Conservation (phyloP, 768 basidiomycete genomes). For the Fistulinella prunicolor region DNA sequence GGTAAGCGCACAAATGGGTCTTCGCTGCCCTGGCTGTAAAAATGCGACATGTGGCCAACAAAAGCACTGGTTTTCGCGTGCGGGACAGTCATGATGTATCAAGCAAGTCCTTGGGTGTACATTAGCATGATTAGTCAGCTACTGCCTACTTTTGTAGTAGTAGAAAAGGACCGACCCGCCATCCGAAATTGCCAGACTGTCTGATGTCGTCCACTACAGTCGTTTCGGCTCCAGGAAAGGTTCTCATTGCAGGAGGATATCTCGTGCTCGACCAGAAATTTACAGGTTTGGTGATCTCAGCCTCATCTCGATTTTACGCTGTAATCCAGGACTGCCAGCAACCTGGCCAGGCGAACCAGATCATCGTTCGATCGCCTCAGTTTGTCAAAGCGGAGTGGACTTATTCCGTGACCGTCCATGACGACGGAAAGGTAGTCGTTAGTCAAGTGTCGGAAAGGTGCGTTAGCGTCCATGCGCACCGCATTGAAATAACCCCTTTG, state of each 20-base stretch:
- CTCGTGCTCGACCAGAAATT: conserved; percentile 89
- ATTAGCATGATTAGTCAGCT: conserved; percentile 27
- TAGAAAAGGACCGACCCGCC: not conserved
- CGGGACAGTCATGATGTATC: conserved; percentile 48
- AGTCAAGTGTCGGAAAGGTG: conserved; percentile 23
- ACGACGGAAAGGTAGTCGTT: conserved; percentile 29
- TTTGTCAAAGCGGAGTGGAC: conserved; percentile 80
- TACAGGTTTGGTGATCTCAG: conserved; percentile 85
- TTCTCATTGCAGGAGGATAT: conserved; percentile 93
- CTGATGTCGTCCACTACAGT: conserved; percentile 55
- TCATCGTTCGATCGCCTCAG: conserved; percentile 87
- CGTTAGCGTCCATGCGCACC: not conserved
- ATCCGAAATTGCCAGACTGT: not conserved
- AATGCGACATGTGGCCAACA: conserved; percentile 84
- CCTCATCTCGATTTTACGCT: conserved; percentile 93
- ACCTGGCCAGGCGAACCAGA: conserved; percentile 35
- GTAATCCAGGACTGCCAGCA: conserved; percentile 45
- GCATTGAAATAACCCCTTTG: conserved; percentile 9
- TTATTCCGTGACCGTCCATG: conserved; percentile 50
- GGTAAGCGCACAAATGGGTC: conserved; percentile 72
- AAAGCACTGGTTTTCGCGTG: conserved; percentile 86
- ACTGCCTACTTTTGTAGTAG: too few species aligned
- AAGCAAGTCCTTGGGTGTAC: not conserved
- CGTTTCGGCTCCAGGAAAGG: conserved; percentile 93
- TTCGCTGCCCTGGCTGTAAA: conserved; percentile 93